These are phyloP conservation scores for Tuber umbilicatum DNA, from an alignment of 495 filamentous ascomycete species.

Conservation along the genomic window DNA sequence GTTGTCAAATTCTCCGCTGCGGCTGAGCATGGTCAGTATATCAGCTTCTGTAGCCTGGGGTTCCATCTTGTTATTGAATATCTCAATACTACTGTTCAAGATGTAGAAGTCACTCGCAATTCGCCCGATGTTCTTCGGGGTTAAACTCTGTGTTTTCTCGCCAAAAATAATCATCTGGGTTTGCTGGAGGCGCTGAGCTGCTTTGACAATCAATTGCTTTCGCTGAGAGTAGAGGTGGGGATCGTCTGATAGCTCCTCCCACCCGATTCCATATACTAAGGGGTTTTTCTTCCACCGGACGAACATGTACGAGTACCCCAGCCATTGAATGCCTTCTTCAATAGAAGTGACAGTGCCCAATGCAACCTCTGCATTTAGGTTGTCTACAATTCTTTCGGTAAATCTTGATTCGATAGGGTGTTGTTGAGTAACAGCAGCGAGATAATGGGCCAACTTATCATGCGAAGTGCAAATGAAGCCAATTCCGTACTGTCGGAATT, in stretches of 20 bases:
- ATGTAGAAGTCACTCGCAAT: conserved; percentile 98
- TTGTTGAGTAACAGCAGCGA: conserved; percentile 87
- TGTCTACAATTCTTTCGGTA: conserved; percentile 84
- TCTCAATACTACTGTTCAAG: conserved; percentile 80
- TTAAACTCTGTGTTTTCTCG: conserved; percentile 80
- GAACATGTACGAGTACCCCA: conserved; percentile 95
- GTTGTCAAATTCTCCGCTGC: conserved; percentile 95
- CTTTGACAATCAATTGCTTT: conserved; percentile 75
- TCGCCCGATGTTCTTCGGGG: conserved; percentile 85
- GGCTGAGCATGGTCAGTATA: conserved; percentile 86
- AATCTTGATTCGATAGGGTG: conserved; percentile 94
- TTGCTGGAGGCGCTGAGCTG: conserved; percentile 73
- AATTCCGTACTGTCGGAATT: conserved; percentile 92
- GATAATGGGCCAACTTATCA: conserved; percentile 87
- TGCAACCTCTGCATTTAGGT: conserved; percentile 90
- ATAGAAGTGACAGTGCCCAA: conserved; percentile 93
- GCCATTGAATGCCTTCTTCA: conserved; percentile 89
- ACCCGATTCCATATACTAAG: conserved; percentile 90
- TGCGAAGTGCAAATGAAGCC: conserved; percentile 94
- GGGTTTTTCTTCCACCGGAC: conserved; percentile 92
- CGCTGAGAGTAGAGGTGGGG: conserved; percentile 74
- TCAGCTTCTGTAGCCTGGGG: conserved; percentile 76
- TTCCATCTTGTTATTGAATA: conserved; percentile 90
- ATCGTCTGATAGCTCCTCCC: conserved; percentile 81
- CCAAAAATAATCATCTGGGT: conserved; percentile 99